Evolutionary conservation across 2,329 filamentous ascomycete genomes (phyloP).

Genomic region (Didymella keratinophila): DNA sequence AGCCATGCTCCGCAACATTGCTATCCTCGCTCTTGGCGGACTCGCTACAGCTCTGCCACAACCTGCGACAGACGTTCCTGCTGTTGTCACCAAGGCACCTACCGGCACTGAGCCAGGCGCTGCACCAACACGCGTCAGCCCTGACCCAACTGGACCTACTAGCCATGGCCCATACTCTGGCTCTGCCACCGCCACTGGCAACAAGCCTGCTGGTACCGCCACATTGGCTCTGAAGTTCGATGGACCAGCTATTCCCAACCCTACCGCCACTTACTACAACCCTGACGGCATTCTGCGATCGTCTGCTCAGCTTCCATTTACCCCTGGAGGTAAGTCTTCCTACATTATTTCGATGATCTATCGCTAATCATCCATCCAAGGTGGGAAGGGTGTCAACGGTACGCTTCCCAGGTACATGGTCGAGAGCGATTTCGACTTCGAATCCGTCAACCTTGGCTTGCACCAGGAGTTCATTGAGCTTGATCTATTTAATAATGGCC

Average conservation of each 20-base stretch:
- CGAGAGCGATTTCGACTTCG: conserved; percentile 82
- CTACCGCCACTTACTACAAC: conserved; percentile 73
- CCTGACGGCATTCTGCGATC: conserved; percentile 72
- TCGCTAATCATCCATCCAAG: conserved; percentile 40
- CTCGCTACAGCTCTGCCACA: conserved; percentile 34
- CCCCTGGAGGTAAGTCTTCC: conserved; percentile 55
- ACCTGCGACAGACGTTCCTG: conserved; percentile 17
- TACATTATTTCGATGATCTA: neutral
- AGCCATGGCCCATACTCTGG: conserved; percentile 75
- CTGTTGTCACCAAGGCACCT: conserved; percentile 33
- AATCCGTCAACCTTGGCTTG: conserved; percentile 75
- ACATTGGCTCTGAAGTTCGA: conserved; percentile 65
- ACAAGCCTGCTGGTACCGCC: conserved; percentile 55
- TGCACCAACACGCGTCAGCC: conserved; percentile 56
- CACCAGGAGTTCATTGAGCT: conserved; percentile 88
- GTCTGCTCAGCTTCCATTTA: conserved; percentile 73
- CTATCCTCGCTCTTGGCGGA: conserved; percentile 9
- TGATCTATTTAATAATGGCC: conserved; percentile 79
- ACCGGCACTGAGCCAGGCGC: conserved; percentile 35
- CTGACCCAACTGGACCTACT: conserved; percentile 64
- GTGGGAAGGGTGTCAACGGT: conserved; percentile 79
- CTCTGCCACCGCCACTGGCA: conserved; percentile 72
- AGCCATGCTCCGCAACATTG: conserved; percentile 8
- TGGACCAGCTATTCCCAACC: conserved; percentile 63
- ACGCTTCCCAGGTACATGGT: conserved; percentile 77